Evolutionary conservation across 441 rosid species (phyloP), one percentile per base, ranked within the genome.

Genomic region (Cnidoscolus chayamansa): DNA sequence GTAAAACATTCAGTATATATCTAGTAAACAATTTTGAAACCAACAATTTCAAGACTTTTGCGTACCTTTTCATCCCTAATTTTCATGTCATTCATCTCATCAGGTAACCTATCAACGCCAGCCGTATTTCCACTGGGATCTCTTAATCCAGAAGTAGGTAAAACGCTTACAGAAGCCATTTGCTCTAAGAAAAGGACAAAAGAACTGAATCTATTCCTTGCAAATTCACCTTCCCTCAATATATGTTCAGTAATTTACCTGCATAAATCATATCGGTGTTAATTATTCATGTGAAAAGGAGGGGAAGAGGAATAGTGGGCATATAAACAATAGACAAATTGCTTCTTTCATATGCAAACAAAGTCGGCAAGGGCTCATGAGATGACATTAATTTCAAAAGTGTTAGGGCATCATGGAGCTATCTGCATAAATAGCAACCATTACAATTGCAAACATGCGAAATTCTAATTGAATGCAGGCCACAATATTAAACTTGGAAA

Each of bases 41-140:
- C 7, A 40, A 40, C 45, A 40, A 40, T 3, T 40, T 40, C 7
- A 6, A 55, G 59, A 45, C 2, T 40, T 30, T 3, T 10, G 32
- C 30, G 48, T 79, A 90, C 98, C 90, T 89, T 94, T 72, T 90
- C 97, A 72, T 92, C 97, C 82, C 89, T 85, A 67, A 94, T 92
- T 76, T 88, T 94, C 98, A 94, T 92, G 76, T 84, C 90, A 69
- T 90, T 92, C 91, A 94, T 88, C 83, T 92, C 96, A 49, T 85
- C 87, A 16, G 96, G 98, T 78, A 94, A 83, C 78, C 80, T 87
- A 83, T 90, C 98, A 63, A 79, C 91, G 70, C 86, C 89, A 31
- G 79, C 82, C 47, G 80, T 59, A 73, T 86, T 84, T 75, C 83
- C 87, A 68, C 74, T 71, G 49, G 82, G 77, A 61, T 86, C 88